phyloP scores from a whole-genome alignment of 371 early-diverging fungal genomes.

The Coemansia sp. region DNA sequence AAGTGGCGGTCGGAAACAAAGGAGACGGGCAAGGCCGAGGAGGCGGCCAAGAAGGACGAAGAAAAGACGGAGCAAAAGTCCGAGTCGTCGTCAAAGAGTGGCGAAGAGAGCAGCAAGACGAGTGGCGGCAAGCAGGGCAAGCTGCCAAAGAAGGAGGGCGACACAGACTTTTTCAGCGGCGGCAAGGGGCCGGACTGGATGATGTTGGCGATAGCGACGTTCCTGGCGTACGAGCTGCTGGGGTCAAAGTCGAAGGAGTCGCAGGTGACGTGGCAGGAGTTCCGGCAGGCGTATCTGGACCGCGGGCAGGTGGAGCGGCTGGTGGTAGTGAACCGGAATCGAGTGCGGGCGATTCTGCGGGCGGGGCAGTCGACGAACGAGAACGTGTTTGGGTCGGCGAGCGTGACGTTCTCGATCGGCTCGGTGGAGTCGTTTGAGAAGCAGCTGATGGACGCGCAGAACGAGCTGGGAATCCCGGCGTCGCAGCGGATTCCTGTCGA shows the following conservation, averaged over 20 bases:
- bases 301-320: slow-evolving; percentile 90
- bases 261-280: slow-evolving; percentile 90
- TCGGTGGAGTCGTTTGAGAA: slow-evolving; percentile 95
- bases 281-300: slow-evolving; percentile 82
- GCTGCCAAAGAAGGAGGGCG: slow-evolving; percentile 24
- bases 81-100: not conserved
- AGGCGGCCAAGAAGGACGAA: slow-evolving; percentile 7
- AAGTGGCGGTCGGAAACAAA: slow-evolving; percentile 18
- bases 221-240: slow-evolving; percentile 36
- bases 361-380: slow-evolving; percentile 1
- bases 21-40: slow-evolving; percentile 5
- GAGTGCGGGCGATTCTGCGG: slow-evolving; percentile 74
- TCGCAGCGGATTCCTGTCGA: slow-evolving; percentile 88
- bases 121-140: slow-evolving; percentile 1
- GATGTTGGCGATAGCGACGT: slow-evolving; percentile 11
- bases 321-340: slow-evolving; percentile 79
- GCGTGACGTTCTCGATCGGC: slow-evolving; percentile 80
- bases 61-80: slow-evolving; percentile 21
- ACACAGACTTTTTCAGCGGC: slow-evolving; percentile 6
- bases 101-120: slow-evolving; percentile 2
- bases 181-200: not conserved
- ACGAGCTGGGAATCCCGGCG: slow-evolving; percentile 85
- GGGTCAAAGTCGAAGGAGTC: slow-evolving; percentile 1
- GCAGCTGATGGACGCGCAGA: slow-evolving; percentile 86
- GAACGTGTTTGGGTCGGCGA: not conserved